These are phyloP conservation scores for Penicillium odoratum DNA, from an alignment of 495 filamentous ascomycete genomes.

Conservation along the genomic window DNA sequence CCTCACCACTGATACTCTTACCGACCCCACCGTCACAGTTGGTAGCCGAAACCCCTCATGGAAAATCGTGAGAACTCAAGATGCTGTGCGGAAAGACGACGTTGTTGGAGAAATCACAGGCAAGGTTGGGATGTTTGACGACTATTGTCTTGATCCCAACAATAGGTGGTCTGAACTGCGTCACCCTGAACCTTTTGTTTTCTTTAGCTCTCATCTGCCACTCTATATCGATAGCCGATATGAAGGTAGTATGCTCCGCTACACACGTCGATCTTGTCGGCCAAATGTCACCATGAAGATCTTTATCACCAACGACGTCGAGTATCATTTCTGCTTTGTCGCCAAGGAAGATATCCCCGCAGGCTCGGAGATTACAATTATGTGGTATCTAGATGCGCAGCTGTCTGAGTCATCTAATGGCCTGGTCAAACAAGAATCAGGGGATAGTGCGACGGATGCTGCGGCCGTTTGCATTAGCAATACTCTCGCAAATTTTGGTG, in stretches of 20 bases:
- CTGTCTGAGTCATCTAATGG: constrained; percentile 47
- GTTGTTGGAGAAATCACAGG: constrained; percentile 87
- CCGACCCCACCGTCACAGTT: constrained; percentile 43
- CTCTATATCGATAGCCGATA: constrained; percentile 88
- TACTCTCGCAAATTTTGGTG: constrained; percentile 81
- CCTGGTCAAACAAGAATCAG: constrained; percentile 46
- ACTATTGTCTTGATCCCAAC: constrained; percentile 68
- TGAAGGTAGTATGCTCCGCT: constrained; percentile 81
- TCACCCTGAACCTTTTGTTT: constrained; percentile 82
- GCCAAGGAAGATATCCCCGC: constrained; percentile 69
- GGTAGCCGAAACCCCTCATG: constrained; percentile 57
- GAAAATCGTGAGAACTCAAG: constrained; percentile 68
- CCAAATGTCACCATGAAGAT: constrained; percentile 83
- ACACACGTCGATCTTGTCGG: constrained; percentile 81
- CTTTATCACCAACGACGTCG: constrained; percentile 67
- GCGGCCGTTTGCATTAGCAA: constrained; percentile 62
- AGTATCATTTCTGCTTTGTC: constrained; percentile 88
- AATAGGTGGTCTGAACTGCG: constrained; percentile 76
- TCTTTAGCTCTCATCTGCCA: constrained; percentile 78
- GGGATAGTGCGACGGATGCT: constrained; percentile 46
- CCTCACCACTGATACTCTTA: constrained; percentile 47
- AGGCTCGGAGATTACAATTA: constrained; percentile 62
- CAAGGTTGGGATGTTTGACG: constrained; percentile 73
- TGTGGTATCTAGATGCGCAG: constrained; percentile 62
- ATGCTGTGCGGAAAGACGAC: constrained; percentile 59